Base-by-base conservation (phyloP, 345 rosid genomes). In the Melastoma malabathricum region DNA sequence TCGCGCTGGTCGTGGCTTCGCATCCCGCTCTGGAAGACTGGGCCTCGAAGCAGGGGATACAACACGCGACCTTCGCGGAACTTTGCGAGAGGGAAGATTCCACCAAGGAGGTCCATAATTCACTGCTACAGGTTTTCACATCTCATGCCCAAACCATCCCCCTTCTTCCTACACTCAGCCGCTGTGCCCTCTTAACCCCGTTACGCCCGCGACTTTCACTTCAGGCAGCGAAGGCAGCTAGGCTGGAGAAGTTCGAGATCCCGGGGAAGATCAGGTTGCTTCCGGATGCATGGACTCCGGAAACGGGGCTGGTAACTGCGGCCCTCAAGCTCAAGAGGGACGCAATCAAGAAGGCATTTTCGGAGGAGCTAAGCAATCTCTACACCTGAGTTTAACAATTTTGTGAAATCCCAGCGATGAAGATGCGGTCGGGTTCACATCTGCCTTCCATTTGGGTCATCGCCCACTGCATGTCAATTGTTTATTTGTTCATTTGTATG, bases 261-360 rank as follows among this genome's bases (percentile, higher is more conserved):
- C 98, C 98, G 0, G 78, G 77, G 43, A 92, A 79, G 83, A 75
- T 92, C 47, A 92, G 79, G 57, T 49, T 92, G 75, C 71, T 84
- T 55, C 68, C 80, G n/a, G 56, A 76, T 43, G 82, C 88, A 14
- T 92, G 99, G 99, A 88, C 94, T 19, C 97, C 98, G 18, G 97
- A 87, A 52, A 65, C 94, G n/a, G 97, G 98, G 6, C 73, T 92
- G 22, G 94, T 81, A 25, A 92, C 98, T 9, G 92, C 94, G 54
- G 98, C 98, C 47, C 73, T 90, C 52, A 90, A 87, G 93, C 65
- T 87, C 59, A 90, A 90, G 81, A 78, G 96, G 69, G 95, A 90
- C 57, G 70, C 68, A 43, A 68, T 87, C 41, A 85, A 76, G 64
- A 85, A 72, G 63, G 78, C 83, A 43, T 87, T 72, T 68, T 74